Base-by-base conservation (phyloP, 2,329 filamentous ascomycete species). In the Eurotiales sp. region DNA sequence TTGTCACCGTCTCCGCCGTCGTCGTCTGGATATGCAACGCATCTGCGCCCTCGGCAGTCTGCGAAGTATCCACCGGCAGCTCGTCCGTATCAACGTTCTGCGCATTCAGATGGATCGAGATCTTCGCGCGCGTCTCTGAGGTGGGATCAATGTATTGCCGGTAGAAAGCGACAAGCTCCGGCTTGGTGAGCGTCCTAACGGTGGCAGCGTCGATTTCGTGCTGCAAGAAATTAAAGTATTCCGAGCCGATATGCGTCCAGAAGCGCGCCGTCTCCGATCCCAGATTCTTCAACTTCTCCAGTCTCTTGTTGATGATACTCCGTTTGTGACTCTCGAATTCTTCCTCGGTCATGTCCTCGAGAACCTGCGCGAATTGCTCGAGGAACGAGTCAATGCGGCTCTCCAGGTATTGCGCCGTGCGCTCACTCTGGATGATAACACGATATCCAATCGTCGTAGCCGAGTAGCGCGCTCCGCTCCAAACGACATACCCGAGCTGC, bases 401-500 rank as follows among this genome's bases (percentile, higher is more conserved):
- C 64, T 97, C 91, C 2, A 99, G 76, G 63, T 95, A 97, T 37
- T 85, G 78, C 0, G 88, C 86, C 2, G 86, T 84, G 65, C 86
- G 86, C 71, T 99, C 92, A 65, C 90, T 96, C 73, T 99, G 93
- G 25, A 99, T 90, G 55, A 97, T 81, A 57, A 99, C 87, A 5
- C 91, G 82, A 70, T 93, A 93, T 1, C 88, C 89, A 61, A 89
- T 86, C 0, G 87, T 92, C 0, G 87, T 90, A n/a, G 83, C 75
- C 50, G 87, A 83, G 47, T 81, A 80, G 34, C 86, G 78, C 10
- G 84, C 78, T 23, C 90, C 88, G 44, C 88, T 92, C 71, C 92
- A 96, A 0, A 99, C 92, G 48, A 99, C 88, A 61, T 99, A 99
- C 11, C 93, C 93, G 6, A 99, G 85, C 71, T 99, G 92, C 69